phyloP scores from a whole-genome alignment of 306 rosid species.

The Psophocarpus tetragonolobus region DNA sequence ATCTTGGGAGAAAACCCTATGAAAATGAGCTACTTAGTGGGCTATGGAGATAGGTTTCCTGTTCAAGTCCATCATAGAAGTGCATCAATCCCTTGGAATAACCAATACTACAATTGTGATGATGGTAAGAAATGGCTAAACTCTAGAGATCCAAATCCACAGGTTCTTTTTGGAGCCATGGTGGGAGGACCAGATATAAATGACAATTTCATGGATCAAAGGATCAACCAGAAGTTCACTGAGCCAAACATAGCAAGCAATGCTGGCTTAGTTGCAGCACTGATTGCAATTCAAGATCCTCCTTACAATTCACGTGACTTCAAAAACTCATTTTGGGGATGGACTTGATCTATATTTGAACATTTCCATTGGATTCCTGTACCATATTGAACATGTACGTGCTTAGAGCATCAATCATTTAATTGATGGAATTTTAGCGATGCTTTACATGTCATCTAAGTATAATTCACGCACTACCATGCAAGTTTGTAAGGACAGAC shows the following conservation, averaged over 20 bases:
- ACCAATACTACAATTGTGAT: slow-evolving; percentile 40
- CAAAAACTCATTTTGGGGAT: slow-evolving; percentile 52
- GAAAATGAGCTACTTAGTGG: slow-evolving; percentile 81
- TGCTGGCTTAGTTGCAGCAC: slow-evolving; percentile 88
- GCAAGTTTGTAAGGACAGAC: neutral
- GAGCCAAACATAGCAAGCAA: slow-evolving; percentile 79
- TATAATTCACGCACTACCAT: neutral
- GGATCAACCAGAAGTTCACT: slow-evolving; percentile 61
- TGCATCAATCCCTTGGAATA: slow-evolving; percentile 78
- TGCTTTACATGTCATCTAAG: neutral
- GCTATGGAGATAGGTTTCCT: slow-evolving; percentile 66
- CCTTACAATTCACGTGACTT: slow-evolving; percentile 32
- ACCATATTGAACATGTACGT: neutral
- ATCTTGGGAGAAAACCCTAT: slow-evolving; percentile 80
- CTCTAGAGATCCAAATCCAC: slow-evolving; percentile 63
- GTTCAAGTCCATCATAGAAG: slow-evolving; percentile 77
- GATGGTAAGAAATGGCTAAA: slow-evolving; percentile 61
- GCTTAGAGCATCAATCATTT: neutral
- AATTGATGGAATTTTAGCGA: neutral
- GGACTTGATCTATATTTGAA: slow-evolving; percentile 53
- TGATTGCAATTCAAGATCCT: slow-evolving; percentile 69
- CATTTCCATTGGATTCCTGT: slow-evolving; percentile 18
- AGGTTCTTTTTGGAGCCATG: slow-evolving; percentile 77
- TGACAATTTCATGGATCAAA: slow-evolving; percentile 64
- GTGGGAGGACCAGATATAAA: slow-evolving; percentile 65